Evolutionary conservation across 2,329 filamentous ascomycete species (phyloP).

Genomic region (Neofusicoccum umdonicola): DNA sequence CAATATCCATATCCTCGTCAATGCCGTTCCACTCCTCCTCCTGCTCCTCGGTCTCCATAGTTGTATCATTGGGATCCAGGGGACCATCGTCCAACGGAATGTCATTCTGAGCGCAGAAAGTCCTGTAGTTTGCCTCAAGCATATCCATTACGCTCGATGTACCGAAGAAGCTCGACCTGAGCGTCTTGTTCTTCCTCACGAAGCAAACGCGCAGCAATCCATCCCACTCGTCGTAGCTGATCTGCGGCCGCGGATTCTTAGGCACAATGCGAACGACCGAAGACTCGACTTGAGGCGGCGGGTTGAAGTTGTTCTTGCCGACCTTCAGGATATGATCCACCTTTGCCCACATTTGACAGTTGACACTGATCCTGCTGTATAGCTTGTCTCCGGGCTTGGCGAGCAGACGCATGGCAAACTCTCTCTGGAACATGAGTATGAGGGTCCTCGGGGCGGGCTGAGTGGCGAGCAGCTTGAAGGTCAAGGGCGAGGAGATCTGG

Average conservation of each 20-base stretch:
- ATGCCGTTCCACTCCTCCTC: slow-evolving; percentile 49
- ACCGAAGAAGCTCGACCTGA: slow-evolving; percentile 77
- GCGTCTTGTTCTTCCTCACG: slow-evolving; percentile 84
- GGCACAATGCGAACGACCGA: slow-evolving; percentile 88
- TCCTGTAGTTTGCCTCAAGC: slow-evolving; percentile 83
- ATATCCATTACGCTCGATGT: slow-evolving; percentile 78
- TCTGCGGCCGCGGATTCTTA: slow-evolving; percentile 79
- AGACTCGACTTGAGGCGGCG: slow-evolving; percentile 87
- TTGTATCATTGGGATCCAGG: slow-evolving; percentile 42
- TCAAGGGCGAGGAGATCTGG: slow-evolving; percentile 83
- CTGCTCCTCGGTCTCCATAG: slow-evolving; percentile 49
- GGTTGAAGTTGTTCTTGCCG: slow-evolving; percentile 93
- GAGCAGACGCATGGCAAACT: slow-evolving; percentile 87
- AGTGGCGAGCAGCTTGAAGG: slow-evolving; percentile 84
- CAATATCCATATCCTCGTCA: slow-evolving; percentile 58
- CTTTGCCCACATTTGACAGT: slow-evolving; percentile 87
- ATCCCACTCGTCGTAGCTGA: slow-evolving; percentile 94
- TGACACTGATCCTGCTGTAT: slow-evolving; percentile 87
- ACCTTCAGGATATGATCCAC: slow-evolving; percentile 82
- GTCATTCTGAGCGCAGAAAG: slow-evolving; percentile 85
- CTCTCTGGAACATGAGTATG: slow-evolving; percentile 94
- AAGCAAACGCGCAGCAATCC: slow-evolving; percentile 81
- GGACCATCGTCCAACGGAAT: slow-evolving; percentile 68
- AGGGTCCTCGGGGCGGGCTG: slow-evolving; percentile 77
- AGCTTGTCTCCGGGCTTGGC: slow-evolving; percentile 84